Evolutionary conservation across 441 rosid species (phyloP), one percentile per base, ranked within the genome.

Genomic region (Euphorbia celastroides): DNA sequence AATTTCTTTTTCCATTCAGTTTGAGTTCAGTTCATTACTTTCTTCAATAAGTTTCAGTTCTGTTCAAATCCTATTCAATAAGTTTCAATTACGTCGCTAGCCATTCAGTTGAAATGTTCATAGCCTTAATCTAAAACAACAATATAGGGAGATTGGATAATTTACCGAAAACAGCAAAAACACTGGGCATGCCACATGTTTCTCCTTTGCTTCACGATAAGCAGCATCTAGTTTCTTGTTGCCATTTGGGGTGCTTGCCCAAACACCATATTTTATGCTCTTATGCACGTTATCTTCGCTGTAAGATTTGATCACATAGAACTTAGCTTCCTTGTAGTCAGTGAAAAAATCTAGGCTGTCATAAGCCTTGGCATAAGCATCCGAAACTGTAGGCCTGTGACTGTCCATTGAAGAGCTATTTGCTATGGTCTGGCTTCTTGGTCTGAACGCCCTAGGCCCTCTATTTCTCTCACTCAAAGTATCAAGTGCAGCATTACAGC

Each of bases 211-310:
- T 72, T 89, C 88, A 64, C 77, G 81, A 72, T 81, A 88, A 31
- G 93, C 90, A 78, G 72, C 71, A 70, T 88, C 86, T 75, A 92
- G 55, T 70, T 92, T 92, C 80, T 84, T 92, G 90, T 92, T 92
- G 67, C 98, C 98, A 62, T 86, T 87, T 65, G 84, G 79, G 25
- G 98, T 92, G 66, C 94, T 87, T 20, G 98, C 88, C 98, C 98
- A 92, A 65, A 92, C 88, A 74, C 70, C 81, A 72, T 88, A 92
- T 63, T 92, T 92, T 70, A 92, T 85, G 82, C 98, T 92, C 79
- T 88, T 92, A 81, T 92, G 98, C n/a, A 92, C 95, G 78, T 92
- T 92, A 78, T 92, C 98, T 75, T 92, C 98, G 44, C 96, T 92
- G 65, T 92, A 92, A 5, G 98, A 92, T 76, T 92, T 92, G 51